phyloP scores from a whole-genome alignment of 192 early-diverging fungal genomes.

The Coemansia javaensis region DNA sequence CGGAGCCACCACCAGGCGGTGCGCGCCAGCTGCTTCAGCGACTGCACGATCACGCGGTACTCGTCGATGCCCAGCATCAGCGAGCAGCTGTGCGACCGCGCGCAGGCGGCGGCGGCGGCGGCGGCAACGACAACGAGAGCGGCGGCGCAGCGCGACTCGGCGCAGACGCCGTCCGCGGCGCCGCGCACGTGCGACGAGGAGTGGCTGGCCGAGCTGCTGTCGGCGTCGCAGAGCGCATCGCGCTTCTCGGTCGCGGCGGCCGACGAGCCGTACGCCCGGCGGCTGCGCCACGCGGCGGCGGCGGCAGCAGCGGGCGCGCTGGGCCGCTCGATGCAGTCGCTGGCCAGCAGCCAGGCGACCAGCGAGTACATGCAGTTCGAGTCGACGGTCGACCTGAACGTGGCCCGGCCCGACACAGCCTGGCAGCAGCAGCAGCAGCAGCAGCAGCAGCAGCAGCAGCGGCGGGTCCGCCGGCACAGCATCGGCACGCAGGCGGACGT shows the following conservation, averaged over 20 bases:
- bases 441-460: background rate
- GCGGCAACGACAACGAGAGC: no score
- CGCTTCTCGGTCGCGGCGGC: constrained; percentile 16
- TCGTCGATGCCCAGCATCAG: constrained; percentile 10
- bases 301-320: no score
- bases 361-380: background rate
- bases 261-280: constrained; percentile 5
- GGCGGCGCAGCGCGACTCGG: background rate
- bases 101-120: no score
- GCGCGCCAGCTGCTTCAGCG: constrained; percentile 13
- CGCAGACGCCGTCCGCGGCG: no score
- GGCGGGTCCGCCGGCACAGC: constrained; percentile 8
- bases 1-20: background rate
- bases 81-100: background rate
- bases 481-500: constrained; percentile 9
- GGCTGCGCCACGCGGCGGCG: background rate
- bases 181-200: constrained; percentile 4
- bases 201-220: constrained; percentile 5
- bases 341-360: constrained; percentile 8
- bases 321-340: constrained; percentile 17
- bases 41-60: constrained; percentile 2
- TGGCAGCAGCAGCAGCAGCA: no score
- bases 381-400: background rate
- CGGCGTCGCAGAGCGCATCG: constrained; percentile 10
- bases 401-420: no score